phyloP scores from a whole-genome alignment of 148 eudicot species.

The Silene conica region DNA sequence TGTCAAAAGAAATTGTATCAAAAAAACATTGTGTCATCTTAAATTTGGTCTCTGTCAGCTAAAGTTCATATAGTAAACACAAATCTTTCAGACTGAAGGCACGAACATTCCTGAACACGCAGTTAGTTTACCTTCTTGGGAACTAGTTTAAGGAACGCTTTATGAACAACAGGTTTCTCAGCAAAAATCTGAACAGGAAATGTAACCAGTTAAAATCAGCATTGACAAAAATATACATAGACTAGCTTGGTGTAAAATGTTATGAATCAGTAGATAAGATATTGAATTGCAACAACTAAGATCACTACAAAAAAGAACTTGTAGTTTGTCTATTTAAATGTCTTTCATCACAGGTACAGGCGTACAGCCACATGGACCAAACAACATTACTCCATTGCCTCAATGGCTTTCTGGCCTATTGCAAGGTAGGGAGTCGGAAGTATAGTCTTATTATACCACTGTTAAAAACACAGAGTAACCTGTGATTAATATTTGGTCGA shows the following conservation, averaged over 20 bases:
- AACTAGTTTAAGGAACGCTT: conserved; percentile 76
- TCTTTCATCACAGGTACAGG: no score
- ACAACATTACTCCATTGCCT: no score
- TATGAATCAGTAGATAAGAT: neutral
- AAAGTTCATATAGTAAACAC: neutral
- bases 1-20: neutral
- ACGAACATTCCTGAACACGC: neutral
- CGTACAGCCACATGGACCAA: no score
- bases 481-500: no score
- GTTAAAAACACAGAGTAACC: no score
- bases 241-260: neutral
- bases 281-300: neutral
- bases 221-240: neutral
- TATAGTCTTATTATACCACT: no score
- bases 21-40: neutral
- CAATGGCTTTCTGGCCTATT: no score
- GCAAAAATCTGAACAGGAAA: conserved; percentile 77
- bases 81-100: neutral
- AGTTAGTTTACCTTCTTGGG: conserved; percentile 61
- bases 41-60: neutral
- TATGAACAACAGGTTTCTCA: conserved; percentile 98
- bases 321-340: no score
- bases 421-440: no score
- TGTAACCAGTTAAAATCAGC: neutral
- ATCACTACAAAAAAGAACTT: neutral